Evolutionary conservation across 225 moss, liverwort and hornwort species (phyloP).

Genomic region (Anthoceros angustus): DNA sequence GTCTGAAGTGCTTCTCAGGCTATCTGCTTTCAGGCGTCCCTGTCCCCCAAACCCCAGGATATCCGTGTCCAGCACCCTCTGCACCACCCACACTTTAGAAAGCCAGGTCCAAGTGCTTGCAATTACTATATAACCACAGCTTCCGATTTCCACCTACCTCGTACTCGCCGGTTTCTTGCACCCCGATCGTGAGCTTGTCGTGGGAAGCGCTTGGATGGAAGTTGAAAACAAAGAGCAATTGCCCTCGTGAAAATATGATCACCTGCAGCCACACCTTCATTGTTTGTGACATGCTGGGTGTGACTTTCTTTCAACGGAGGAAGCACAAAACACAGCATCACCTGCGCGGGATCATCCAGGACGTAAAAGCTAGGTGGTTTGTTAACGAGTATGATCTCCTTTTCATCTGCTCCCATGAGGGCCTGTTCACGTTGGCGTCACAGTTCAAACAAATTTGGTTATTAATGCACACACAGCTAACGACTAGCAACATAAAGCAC

Average conservation of each 20-base stretch:
- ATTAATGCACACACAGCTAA: background rate
- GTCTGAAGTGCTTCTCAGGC: conserved; percentile 30
- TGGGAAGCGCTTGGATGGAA: conserved; percentile 68
- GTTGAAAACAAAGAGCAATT: conserved; percentile 73
- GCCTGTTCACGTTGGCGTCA: conserved; percentile 24
- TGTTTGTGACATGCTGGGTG: background rate
- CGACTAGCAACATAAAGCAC: background rate
- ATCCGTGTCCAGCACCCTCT: conserved; percentile 79
- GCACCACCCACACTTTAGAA: conserved; percentile 13
- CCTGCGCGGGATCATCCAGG: conserved; percentile 71
- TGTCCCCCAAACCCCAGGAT: conserved; percentile 56
- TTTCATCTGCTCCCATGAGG: conserved; percentile 67
- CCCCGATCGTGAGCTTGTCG: conserved; percentile 91
- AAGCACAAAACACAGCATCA: conserved; percentile 13
- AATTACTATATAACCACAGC: conserved; percentile 6
- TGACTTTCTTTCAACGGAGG: background rate
- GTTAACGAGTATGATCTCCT: conserved; percentile 38
- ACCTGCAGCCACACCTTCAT: conserved; percentile 23
- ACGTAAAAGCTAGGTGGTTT: conserved; percentile 47
- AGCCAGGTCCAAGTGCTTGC: background rate
- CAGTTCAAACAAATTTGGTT: background rate
- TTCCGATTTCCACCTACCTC: conserved; percentile 30
- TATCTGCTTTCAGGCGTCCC: conserved; percentile 25
- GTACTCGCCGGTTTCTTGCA: conserved; percentile 78
- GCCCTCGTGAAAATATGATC: conserved; percentile 60